Base-by-base conservation (phyloP, 352 stramenopile genomes). In the Globisporangium acanthophoron region DNA sequence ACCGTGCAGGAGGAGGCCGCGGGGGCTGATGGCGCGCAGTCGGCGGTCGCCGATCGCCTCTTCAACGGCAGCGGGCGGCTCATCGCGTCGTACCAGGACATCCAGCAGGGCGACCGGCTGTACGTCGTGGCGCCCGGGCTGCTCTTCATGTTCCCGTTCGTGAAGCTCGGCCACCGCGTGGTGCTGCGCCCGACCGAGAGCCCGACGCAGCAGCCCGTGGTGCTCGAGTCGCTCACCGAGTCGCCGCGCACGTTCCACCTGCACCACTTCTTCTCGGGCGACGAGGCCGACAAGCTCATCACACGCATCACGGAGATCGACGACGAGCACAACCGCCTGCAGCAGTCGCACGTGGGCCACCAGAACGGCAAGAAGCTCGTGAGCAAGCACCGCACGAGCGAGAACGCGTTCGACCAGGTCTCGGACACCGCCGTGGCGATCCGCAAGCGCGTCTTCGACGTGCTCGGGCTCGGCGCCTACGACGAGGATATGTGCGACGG, bases 401-500 rank as follows among this genome's bases (percentile, higher is more conserved):
- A 93, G 58, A 96, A 94, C 62, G 86, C 86, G n/a, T 95, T 96
- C 64, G 88, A 96, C 60, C 78, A 85, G 47, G 70, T 88, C 49
- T 94, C 80, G 13, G 62, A 81, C n/a, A 79, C 78, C 40, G 76
- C 88, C 18, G 60, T 94, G 18, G 45, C 50, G 33, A 84, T 97
- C 53, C 83, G 87, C 52, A 88, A 88, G 64, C 85, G 92, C 29
- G 88, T 91, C 43, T 97, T 98, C 52, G 75, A 97, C 45, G 65
- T 97, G 52, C 76, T 98, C 13, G 86, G 88, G n/a, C 82, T 98
- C 55, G 81, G 86, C 44, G 67, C 78, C 41, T 98, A 97, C 71
- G 56, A 88, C 29, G 85, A 97, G 24, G 86, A 85, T 27, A 93
- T 96, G 74, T 93, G 87, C 37, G 96, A 99, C 68, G 96, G 96